phyloP scores from a whole-genome alignment of 805 yeast species.

The Sugiyamaella valdiviana region DNA sequence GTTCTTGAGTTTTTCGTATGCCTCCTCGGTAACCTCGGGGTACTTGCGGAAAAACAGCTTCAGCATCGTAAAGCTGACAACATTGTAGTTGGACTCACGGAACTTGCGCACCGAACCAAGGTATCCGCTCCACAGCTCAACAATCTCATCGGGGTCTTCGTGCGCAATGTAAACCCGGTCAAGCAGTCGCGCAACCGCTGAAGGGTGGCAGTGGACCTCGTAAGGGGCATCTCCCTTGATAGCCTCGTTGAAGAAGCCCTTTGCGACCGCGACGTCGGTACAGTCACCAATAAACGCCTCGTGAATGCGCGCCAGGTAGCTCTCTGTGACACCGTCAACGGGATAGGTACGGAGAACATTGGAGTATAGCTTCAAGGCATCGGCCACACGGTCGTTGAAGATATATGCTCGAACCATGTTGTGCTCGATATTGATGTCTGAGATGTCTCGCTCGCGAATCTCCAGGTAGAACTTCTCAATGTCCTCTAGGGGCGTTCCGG shows the following conservation, averaged over 20 bases:
- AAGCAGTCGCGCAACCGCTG: constrained; percentile 61
- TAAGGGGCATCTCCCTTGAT: constrained; percentile 67
- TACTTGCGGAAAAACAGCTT: constrained; percentile 58
- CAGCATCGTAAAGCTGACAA: constrained; percentile 64
- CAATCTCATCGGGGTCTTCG: constrained; percentile 55
- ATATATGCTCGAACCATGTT: constrained; percentile 73
- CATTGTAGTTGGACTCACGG: constrained; percentile 29
- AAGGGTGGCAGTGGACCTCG: constrained; percentile 61
- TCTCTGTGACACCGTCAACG: constrained; percentile 34
- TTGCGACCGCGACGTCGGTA: constrained; percentile 64
- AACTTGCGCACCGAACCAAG: constrained; percentile 38
- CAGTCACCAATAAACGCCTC: constrained; percentile 72
- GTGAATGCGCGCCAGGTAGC: constrained; percentile 56
- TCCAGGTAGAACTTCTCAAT: constrained; percentile 17
- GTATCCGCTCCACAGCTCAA: constrained; percentile 36
- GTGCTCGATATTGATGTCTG: constrained; percentile 42
- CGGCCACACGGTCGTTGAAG: constrained; percentile 54
- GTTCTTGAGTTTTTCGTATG: constrained; percentile 51
- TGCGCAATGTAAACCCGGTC: constrained; percentile 41
- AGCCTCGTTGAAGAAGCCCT: constrained; percentile 68
- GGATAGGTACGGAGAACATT: constrained; percentile 34
- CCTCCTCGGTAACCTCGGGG: constrained; percentile 46
- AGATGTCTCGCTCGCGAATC: constrained; percentile 4
- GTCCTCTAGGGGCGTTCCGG: constrained; percentile 16
- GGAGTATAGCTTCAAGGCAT: constrained; percentile 57